Percentiles rank a stretch among this genome's conserved stretches.
phyloP scores from a whole-genome alignment of 257 asterid genomes.

The Ocimum tenuiflorum region DNA sequence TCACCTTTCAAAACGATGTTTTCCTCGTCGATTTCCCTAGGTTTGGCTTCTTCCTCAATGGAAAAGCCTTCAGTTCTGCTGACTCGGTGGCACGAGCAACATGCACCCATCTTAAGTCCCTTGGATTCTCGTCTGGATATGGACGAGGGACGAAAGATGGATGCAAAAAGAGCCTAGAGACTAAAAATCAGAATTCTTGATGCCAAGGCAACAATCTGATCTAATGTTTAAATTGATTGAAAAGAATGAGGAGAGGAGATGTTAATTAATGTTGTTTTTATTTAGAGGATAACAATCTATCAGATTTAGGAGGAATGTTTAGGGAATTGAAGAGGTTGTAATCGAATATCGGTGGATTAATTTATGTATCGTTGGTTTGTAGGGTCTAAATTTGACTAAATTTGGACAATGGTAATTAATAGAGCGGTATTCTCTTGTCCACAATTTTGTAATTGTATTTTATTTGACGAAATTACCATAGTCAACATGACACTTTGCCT shows the following conservation, averaged over 20 bases:
- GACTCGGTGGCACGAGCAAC: conserved; percentile 71
- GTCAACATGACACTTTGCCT: too few species aligned
- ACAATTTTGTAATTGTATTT: not conserved
- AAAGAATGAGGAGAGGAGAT: not conserved
- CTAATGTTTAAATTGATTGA: not conserved
- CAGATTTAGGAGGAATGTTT: conserved; percentile 11
- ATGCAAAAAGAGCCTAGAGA: conserved; percentile 6
- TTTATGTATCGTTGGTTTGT: not conserved
- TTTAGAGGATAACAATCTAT: conserved; percentile 6
- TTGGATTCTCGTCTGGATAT: not conserved
- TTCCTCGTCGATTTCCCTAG: conserved; percentile 27
- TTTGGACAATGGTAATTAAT: conserved; percentile 1
- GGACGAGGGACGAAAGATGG: conserved; percentile 25
- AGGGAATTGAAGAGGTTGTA: conserved; percentile 1
- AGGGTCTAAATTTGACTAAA: conserved; percentile 10
- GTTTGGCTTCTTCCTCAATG: conserved; percentile 25
- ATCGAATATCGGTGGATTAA: not conserved
- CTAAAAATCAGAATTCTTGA: not conserved
- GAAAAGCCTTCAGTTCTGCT: conserved; percentile 32
- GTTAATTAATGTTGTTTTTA: conserved; percentile 3
- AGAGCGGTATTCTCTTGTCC: not conserved
- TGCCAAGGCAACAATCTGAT: not conserved
- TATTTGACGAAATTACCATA: too few species aligned
- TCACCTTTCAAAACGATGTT: conserved; percentile 46
- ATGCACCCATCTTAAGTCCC: conserved; percentile 66